Percentiles rank a stretch among this genome's conserved stretches.
phyloP scores from a whole-genome alignment of 192 early-diverging fungal genomes.

The Podila epigama region DNA sequence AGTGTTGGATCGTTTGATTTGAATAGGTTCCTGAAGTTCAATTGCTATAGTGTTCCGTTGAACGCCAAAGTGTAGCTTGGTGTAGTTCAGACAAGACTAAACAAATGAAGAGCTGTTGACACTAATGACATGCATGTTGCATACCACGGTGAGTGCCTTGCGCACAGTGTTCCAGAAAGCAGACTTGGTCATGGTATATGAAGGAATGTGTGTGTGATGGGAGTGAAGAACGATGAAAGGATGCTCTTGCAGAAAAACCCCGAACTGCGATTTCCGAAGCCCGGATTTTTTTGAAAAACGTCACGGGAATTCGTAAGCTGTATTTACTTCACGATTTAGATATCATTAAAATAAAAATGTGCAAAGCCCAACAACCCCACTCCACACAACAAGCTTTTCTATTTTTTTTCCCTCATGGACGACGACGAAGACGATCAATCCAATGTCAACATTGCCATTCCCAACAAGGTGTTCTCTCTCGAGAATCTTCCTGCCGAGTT shows the following conservation, averaged over 20 bases:
- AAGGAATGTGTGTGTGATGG: neutral
- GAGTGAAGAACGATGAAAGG: neutral
- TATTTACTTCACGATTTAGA: neutral
- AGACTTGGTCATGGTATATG: conserved; percentile 40
- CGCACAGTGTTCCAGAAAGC: conserved; percentile 52
- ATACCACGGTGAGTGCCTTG: conserved; percentile 51
- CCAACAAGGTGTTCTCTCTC: conserved; percentile 27
- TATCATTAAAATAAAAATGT: neutral
- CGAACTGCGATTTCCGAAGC: neutral
- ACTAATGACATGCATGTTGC: neutral
- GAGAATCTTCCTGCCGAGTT: conserved; percentile 68
- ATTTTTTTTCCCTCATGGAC: conserved; percentile 4
- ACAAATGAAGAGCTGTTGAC: neutral
- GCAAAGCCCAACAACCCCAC: neutral
- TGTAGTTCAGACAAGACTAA: neutral
- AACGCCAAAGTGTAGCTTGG: neutral
- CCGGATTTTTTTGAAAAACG: no score
- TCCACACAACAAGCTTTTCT: neutral
- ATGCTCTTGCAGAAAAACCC: neutral
- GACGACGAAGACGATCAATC: neutral
- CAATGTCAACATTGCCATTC: neutral
- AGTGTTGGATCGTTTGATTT: neutral
- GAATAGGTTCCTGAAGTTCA: neutral
- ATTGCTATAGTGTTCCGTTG: neutral
- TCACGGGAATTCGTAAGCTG: no score